Evolutionary conservation across 1,284 basidiomycete genomes (phyloP), one percentile per base, ranked within the genome.

Genomic region (Ceratobasidium sp.): DNA sequence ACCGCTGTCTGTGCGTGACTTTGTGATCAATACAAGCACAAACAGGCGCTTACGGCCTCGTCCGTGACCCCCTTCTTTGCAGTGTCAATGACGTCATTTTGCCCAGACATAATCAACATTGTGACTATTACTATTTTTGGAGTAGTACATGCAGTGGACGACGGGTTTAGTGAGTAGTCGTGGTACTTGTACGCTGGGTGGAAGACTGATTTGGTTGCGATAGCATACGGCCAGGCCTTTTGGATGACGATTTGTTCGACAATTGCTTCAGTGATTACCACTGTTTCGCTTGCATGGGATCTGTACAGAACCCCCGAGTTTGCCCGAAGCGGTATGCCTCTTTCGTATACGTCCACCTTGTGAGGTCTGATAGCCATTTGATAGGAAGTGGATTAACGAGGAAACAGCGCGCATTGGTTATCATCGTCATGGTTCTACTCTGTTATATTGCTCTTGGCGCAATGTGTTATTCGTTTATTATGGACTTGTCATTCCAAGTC

Each of bases 191-290:
- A 28, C 26, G 26, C 69, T 28, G 61, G 73, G 44, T 66, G 20
- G 39, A 89, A 6, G 13, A 23, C 6, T 44, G 66, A 49, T 44
- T 20, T 33, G 15, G 18, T 23, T 33, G 55, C 26, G 39, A 26
- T 40, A 68, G 68, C 66, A 23, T 83, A 84, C 61, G 81, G 91
- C 0, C 89, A 93, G 82, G 88, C 94, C 0, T 96, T 92, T 83
- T 97, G 94, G 94, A 89, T 94, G 85, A 94, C 92, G 0, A 86
- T 95, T 9, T 94, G 93, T 81, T 93, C 93, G 0, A 96, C 94
- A 0, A 86, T 91, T 15, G 90, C 89, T 0, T 93, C 93, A 0
- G 85, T 89, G 0, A 84, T 91, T 72, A 93, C 92, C 13, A 96
- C 95, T 81, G 80, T 92, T 61, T 93, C 91, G 0, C 86, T 97